phyloP scores from a whole-genome alignment of 371 early-diverging fungal genomes.

The Phascolomyces articulosus region DNA sequence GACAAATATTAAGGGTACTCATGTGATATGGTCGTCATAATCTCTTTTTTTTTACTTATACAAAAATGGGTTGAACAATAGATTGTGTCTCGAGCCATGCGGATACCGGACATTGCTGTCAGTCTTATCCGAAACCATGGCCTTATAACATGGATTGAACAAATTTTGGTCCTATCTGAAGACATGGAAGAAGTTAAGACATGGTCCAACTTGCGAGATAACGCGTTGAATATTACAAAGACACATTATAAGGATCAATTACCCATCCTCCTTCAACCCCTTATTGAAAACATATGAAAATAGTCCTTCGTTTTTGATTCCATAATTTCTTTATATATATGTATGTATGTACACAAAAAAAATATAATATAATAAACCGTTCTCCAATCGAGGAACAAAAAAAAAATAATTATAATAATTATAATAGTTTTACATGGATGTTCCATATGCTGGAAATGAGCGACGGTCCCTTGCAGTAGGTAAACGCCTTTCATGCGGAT shows the following conservation, averaged over 20 bases:
- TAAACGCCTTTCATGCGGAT: constrained; percentile 2
- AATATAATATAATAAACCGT: constrained; percentile 2
- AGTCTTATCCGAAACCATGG: constrained; percentile 63
- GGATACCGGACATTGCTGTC: constrained; percentile 51
- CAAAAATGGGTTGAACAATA: constrained; percentile 9
- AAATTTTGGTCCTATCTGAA: constrained; percentile 37
- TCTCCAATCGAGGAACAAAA: too few relatives aligned
- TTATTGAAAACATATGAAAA: constrained; percentile 3
- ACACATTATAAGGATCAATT: neutral
- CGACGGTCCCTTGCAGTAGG: constrained; percentile 1
- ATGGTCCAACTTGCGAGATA: constrained; percentile 14
- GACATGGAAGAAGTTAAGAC: constrained; percentile 22
- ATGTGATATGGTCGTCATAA: neutral
- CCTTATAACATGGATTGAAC: constrained; percentile 62
- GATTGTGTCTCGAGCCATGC: constrained; percentile 58
- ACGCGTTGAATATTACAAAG: neutral
- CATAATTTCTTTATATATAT: neutral
- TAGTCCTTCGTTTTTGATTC: neutral
- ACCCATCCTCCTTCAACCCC: neutral
- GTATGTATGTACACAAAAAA: neutral
- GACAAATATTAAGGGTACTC: neutral
- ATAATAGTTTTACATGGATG: neutral
- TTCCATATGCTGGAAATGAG: neutral
- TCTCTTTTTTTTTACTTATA: neutral
- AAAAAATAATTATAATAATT: too few relatives aligned